A percentile compares a stretch with the other conserved stretches of the same genome.
Evolutionary conservation across 2,329 filamentous ascomycete species (phyloP).

Genomic region (Aquanectria penicillioides): DNA sequence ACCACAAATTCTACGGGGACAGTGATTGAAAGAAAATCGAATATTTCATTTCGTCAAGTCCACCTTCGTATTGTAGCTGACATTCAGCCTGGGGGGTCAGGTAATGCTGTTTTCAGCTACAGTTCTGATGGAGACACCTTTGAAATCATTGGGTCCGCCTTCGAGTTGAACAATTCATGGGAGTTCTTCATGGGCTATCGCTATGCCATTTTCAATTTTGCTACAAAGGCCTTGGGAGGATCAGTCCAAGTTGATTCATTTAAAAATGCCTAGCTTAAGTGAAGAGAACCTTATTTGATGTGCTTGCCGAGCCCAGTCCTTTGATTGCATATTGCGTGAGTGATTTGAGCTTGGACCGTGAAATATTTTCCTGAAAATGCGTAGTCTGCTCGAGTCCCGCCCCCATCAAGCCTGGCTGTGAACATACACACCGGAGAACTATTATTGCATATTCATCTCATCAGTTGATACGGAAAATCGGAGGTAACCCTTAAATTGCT

Average conservation of each 20-base stretch:
- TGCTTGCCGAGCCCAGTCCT: no score
- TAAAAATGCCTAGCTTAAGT: not conserved
- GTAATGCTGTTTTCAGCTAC: not conserved
- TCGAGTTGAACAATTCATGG: not conserved
- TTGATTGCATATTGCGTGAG: no score
- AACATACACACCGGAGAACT: no score
- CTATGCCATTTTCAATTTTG: constrained; percentile 9
- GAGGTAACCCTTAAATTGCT: no score
- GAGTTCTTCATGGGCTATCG: constrained; percentile 10
- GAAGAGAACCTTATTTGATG: not conserved
- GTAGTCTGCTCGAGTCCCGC: no score
- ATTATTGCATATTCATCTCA: no score
- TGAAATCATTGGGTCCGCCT: not conserved
- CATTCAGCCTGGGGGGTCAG: not conserved
- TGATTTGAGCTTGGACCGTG: no score
- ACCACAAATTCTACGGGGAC: not conserved
- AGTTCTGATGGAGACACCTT: not conserved
- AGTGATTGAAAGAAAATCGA: not conserved
- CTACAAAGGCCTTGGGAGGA: not conserved
- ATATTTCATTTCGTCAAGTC: not conserved
- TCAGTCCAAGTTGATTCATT: constrained; percentile 2
- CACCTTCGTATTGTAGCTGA: not conserved
- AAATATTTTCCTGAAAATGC: no score
- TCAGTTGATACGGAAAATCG: no score
- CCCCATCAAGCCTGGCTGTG: no score